Evolutionary conservation across 2,329 filamentous ascomycete species (phyloP).

Genomic region (Aspergillus niger): DNA sequence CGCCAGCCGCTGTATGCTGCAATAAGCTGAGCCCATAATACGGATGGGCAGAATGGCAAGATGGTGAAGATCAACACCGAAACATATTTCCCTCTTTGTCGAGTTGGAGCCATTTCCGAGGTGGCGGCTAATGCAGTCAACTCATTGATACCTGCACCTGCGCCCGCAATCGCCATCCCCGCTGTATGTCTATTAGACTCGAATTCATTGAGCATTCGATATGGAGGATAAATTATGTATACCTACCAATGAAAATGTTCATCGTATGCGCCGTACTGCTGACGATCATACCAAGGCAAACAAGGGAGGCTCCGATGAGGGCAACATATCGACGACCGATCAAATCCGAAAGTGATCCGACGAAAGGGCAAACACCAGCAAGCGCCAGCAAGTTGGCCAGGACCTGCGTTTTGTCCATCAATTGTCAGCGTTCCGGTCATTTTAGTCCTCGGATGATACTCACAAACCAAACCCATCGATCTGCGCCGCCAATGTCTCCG

Average conservation of each 20-base stretch:
- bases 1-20: conserved; percentile 49
- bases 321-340: conserved; percentile 64
- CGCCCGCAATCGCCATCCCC: conserved; percentile 61
- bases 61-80: conserved; percentile 63
- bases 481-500: conserved; percentile 60
- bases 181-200: conserved; percentile 33
- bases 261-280: conserved; percentile 60
- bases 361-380: conserved; percentile 63
- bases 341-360: conserved; percentile 66
- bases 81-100: conserved; percentile 66
- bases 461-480: conserved; percentile 64
- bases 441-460: conserved; percentile 14
- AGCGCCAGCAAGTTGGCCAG: conserved; percentile 56
- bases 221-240: conserved; percentile 24
- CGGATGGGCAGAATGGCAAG: conserved; percentile 63
- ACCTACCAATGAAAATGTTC: conserved; percentile 62
- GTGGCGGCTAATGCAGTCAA: conserved; percentile 68
- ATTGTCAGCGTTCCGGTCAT: neutral
- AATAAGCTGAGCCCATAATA: conserved; percentile 63
- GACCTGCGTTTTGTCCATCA: conserved; percentile 34
- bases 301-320: conserved; percentile 54
- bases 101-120: conserved; percentile 66
- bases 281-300: conserved; percentile 63
- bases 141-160: conserved; percentile 68
- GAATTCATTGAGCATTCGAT: neutral